These are phyloP conservation scores for Gossypium sturtianum DNA, from an alignment of 345 rosid species.

Conservation along the genomic window DNA sequence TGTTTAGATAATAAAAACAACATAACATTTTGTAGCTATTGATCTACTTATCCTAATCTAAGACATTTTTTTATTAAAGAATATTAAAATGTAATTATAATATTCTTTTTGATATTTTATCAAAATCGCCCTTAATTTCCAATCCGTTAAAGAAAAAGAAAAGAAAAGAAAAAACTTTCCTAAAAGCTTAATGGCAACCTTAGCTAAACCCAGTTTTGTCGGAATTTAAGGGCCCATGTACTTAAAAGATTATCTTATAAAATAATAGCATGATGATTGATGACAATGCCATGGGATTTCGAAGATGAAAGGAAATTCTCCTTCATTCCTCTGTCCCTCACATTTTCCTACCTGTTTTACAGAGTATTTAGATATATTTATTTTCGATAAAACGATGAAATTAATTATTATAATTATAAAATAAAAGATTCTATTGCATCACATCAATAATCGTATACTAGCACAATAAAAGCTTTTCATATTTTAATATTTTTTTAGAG, in stretches of 20 bases:
- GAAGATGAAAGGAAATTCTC: neutral
- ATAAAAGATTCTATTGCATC: rapidly evolving
- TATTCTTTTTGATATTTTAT: no score
- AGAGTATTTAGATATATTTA: neutral
- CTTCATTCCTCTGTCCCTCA: neutral
- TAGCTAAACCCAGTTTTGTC: neutral
- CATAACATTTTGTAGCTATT: no score
- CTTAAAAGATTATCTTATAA: neutral
- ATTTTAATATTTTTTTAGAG: no score
- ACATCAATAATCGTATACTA: no score
- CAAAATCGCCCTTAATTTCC: neutral
- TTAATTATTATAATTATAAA: no score
- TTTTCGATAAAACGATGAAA: rapidly evolving
- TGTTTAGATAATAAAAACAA: no score
- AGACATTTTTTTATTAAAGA: no score
- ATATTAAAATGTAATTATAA: no score
- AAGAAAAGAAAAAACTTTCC: neutral
- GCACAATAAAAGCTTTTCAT: no score
- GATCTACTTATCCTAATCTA: no score
- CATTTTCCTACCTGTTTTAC: neutral
- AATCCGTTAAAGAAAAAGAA: neutral
- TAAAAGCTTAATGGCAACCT: neutral
- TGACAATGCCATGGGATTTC: neutral
- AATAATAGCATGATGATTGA: neutral
- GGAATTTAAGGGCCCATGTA: neutral